These are phyloP conservation scores for Penicillium sp. DNA, from an alignment of 2,329 filamentous ascomycete species.

Conservation along the genomic window DNA sequence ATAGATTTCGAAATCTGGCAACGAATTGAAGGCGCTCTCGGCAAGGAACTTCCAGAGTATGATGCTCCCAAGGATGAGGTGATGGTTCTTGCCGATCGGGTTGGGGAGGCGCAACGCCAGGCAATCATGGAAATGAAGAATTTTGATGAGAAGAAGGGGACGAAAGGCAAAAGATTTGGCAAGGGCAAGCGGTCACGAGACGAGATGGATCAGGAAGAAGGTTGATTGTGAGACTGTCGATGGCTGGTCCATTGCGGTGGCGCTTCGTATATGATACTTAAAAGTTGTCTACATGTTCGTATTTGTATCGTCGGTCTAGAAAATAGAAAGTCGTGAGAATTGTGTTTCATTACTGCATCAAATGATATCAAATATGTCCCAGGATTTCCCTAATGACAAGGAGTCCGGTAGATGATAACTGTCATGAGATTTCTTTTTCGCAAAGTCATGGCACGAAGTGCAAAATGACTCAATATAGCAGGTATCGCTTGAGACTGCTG, in stretches of 20 bases:
- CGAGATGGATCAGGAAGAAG: slow-evolving; percentile 71
- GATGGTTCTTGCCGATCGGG: slow-evolving; percentile 69
- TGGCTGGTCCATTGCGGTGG: slow-evolving; percentile 7
- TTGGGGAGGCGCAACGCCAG: slow-evolving; percentile 76
- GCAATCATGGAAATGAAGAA: slow-evolving; percentile 78
- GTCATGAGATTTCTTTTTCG: slow-evolving; percentile 15
- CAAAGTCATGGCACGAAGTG: background rate
- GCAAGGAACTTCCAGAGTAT: slow-evolving; percentile 67
- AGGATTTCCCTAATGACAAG: slow-evolving; percentile 7
- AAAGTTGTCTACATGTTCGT: slow-evolving; percentile 6
- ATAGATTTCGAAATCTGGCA: slow-evolving; percentile 60
- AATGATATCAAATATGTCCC: slow-evolving; percentile 21
- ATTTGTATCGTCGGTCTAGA: slow-evolving; percentile 1
- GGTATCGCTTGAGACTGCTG: background rate
- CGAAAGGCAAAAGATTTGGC: slow-evolving; percentile 45
- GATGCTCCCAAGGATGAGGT: slow-evolving; percentile 72
- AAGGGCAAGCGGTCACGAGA: slow-evolving; percentile 53
- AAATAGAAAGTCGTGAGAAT: background rate
- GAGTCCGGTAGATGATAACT: slow-evolving; percentile 5
- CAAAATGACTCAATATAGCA: background rate
- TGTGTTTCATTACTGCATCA: slow-evolving; percentile 25
- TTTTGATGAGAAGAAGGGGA: slow-evolving; percentile 61
- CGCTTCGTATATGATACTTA: slow-evolving; percentile 1
- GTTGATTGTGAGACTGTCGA: slow-evolving; percentile 38
- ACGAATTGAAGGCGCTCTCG: slow-evolving; percentile 74